Evolutionary conservation across 208 protist species (phyloP).

Genomic region (Trypanosoma avium): DNA sequence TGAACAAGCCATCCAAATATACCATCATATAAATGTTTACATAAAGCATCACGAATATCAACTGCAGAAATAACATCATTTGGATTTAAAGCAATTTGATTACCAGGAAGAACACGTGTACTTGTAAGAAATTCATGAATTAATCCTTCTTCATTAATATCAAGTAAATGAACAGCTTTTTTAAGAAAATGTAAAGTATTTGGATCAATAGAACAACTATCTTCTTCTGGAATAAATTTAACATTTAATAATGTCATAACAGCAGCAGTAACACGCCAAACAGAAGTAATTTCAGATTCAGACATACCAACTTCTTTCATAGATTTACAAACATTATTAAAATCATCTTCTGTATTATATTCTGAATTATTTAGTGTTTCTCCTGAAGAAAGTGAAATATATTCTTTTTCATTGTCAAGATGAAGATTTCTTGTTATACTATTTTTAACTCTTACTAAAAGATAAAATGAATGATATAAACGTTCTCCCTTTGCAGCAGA

Average conservation of each 20-base stretch:
- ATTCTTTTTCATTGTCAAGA: slow-evolving; percentile 14
- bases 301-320: slow-evolving; percentile 30
- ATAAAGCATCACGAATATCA: slow-evolving; percentile 59
- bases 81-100: slow-evolving; percentile 14
- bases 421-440: neutral
- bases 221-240: slow-evolving; percentile 32
- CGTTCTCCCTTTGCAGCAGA: slow-evolving; percentile 55
- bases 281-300: slow-evolving; percentile 19
- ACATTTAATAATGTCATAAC: slow-evolving; percentile 78
- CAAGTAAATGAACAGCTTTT: slow-evolving; percentile 25
- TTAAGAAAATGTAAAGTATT: slow-evolving; percentile 19
- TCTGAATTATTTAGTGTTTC: slow-evolving; percentile 24
- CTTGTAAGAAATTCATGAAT: slow-evolving; percentile 29
- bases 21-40: slow-evolving; percentile 40
- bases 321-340: slow-evolving; percentile 26
- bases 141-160: slow-evolving; percentile 24
- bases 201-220: slow-evolving; percentile 11
- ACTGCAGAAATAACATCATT: slow-evolving; percentile 33
- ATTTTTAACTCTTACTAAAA: slow-evolving; percentile 6
- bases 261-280: slow-evolving; percentile 35
- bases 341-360: slow-evolving; percentile 30
- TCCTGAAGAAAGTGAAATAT: slow-evolving; percentile 19
- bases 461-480: slow-evolving; percentile 87
- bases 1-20: slow-evolving; percentile 38
- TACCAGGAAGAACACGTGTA: slow-evolving; percentile 22